phyloP scores from a whole-genome alignment of 2,329 filamentous ascomycete genomes.

The Ophiostoma piceae region DNA sequence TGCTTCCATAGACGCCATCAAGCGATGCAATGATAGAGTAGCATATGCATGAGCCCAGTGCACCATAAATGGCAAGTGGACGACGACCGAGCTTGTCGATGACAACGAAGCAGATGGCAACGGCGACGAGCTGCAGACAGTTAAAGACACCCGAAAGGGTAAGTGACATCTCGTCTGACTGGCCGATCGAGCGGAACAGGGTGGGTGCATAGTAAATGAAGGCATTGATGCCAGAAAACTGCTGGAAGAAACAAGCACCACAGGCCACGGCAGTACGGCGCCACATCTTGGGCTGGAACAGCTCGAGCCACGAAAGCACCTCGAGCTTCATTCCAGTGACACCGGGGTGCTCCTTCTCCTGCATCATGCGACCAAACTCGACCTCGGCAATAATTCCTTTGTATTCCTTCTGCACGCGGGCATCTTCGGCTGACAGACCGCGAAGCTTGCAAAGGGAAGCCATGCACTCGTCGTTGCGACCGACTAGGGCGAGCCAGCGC shows the following conservation, averaged over 20 bases:
- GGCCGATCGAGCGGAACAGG: constrained; percentile 15
- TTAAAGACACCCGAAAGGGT: constrained; percentile 41
- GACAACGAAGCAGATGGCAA: constrained; percentile 47
- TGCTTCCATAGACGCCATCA: neutral
- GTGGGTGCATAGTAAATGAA: constrained; percentile 21
- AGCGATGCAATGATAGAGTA: neutral
- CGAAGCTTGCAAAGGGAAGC: constrained; percentile 23
- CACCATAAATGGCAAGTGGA: constrained; percentile 43
- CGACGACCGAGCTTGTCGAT: constrained; percentile 55
- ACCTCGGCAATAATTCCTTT: constrained; percentile 13
- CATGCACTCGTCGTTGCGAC: constrained; percentile 19
- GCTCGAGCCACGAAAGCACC: neutral
- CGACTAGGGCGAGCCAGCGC: constrained; percentile 20
- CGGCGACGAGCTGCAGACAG: constrained; percentile 57
- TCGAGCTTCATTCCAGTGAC: neutral
- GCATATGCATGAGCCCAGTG: neutral
- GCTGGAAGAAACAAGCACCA: constrained; percentile 18
- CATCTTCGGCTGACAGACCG: neutral
- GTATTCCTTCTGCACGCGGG: constrained; percentile 8
- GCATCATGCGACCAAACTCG: neutral
- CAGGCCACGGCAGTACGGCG: constrained; percentile 1
- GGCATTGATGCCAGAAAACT: constrained; percentile 19
- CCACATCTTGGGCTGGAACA: too few relatives aligned
- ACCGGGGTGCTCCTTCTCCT: too few relatives aligned
- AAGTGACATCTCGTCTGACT: constrained; percentile 8